Base-by-base conservation (phyloP, 2,329 filamentous ascomycete species). In the Hymenoscyphus scutula region DNA sequence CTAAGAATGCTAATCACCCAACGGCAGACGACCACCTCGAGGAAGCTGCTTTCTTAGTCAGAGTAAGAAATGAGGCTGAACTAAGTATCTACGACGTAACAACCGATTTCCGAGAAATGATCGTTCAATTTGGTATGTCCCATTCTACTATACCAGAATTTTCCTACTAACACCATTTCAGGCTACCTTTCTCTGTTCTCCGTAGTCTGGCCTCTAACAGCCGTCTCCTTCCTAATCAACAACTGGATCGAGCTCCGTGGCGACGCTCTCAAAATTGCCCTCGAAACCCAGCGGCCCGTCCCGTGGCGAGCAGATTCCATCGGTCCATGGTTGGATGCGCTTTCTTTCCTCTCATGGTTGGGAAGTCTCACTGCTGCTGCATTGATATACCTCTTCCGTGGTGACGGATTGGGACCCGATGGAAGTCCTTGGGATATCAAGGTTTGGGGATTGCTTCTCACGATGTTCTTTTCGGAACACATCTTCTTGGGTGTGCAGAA, bases 201-300 rank as follows among this genome's bases (percentile, higher is more conserved):
- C 0, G 90, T 95, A 2, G 87, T 97, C 60, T 99, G 95, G 95
- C 95, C 95, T 0, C 80, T 98, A n/a, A 93, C 94, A 0, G 89
- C 90, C 1, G 82, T 92, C 62, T 94, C 90, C 1, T 98, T 98
- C 79, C 79, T 98, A 13, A 80, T 95, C 76, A 98, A 98, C 78
- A 96, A 98, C 78, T 98, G 94, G 92, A 80, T 99, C 62, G 95
- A 98, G 74, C 84, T 98, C 45, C 90, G 95, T 51, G 91, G 91
- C 0, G 95, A 99, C 73, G 93, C 94, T 1, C 84, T 97, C 78
- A 99, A 99, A 76, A 96, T 98, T 70, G 92, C 92, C 61, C 82
- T 92, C 56, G 89, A 93, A 75, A 93, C 91, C 81, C 89, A 94
- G 71, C 88, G 95, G 3, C 95, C 95, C 0, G 91, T 91, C 41